Conservation (phyloP, 352 stramenopile genomes). For the Globisporangium heterothallicum region DNA sequence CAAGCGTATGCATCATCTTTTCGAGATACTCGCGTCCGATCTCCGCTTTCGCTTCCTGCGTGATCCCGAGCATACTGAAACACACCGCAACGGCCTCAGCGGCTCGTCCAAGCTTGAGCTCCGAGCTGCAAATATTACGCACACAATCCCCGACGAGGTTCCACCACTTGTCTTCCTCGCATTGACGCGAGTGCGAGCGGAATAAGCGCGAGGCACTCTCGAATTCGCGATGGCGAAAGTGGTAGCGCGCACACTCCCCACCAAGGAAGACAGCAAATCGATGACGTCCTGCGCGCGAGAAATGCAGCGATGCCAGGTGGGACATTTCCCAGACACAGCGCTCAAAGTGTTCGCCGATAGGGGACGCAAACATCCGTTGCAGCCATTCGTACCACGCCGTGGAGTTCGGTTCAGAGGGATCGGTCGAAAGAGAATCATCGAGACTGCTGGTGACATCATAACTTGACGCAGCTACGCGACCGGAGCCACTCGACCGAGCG, state of each 20-base stretch:
- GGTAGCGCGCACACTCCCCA: slow-evolving; percentile 60
- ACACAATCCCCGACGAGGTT: slow-evolving; percentile 46
- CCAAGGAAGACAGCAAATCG: slow-evolving; percentile 77
- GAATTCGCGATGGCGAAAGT: slow-evolving; percentile 46
- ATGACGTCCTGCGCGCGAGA: slow-evolving; percentile 58
- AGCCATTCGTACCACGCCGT: slow-evolving; percentile 55
- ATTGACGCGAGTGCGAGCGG: slow-evolving; percentile 63
- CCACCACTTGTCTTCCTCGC: slow-evolving; percentile 78
- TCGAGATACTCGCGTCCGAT: slow-evolving; percentile 44
- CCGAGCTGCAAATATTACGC: slow-evolving; percentile 45
- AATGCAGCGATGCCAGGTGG: slow-evolving; percentile 71
- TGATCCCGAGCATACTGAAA: slow-evolving; percentile 56
- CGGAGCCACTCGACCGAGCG: slow-evolving; percentile 6
- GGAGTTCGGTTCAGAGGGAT: slow-evolving; percentile 1
- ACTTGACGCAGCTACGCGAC: background rate
- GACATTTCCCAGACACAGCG: slow-evolving; percentile 67
- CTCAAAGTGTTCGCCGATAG: slow-evolving; percentile 31
- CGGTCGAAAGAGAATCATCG: background rate
- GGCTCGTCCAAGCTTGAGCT: slow-evolving; percentile 46
- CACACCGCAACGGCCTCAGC: slow-evolving; percentile 51
- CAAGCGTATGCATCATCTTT: slow-evolving; percentile 38
- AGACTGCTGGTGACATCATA: background rate
- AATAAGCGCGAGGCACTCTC: slow-evolving; percentile 61
- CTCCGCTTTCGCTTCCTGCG: slow-evolving; percentile 38
- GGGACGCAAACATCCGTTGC: slow-evolving; percentile 31